Percentiles rank a stretch among this genome's conserved stretches.
phyloP scores from a whole-genome alignment of 768 basidiomycete species.

The Pluteus cervinus region DNA sequence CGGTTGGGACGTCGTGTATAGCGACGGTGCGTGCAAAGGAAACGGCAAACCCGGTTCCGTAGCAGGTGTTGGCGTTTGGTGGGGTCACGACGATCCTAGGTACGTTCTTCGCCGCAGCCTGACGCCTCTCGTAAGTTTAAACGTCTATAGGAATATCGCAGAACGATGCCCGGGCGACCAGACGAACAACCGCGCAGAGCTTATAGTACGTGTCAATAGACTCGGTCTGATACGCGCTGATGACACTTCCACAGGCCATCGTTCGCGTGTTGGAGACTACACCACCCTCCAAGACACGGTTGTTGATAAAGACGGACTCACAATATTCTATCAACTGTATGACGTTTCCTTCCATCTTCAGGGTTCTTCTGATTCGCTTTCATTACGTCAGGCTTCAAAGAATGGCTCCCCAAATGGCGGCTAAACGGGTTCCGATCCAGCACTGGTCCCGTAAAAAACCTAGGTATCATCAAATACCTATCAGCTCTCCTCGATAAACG shows the following conservation, averaged over 20 bases:
- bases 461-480: conserved; percentile 64
- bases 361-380: conserved; percentile 5
- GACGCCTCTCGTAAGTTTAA: background rate
- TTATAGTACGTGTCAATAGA: conserved; percentile 50
- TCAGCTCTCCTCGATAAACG: conserved; percentile 55
- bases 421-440: conserved; percentile 43
- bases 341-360: conserved; percentile 11
- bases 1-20: conserved; percentile 58
- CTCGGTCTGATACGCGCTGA: conserved; percentile 3
- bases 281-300: conserved; percentile 43
- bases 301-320: conserved; percentile 84
- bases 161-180: conserved; percentile 81
- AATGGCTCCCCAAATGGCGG: conserved; percentile 69
- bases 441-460: conserved; percentile 66
- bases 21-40: conserved; percentile 81
- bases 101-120: conserved; percentile 15
- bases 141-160: conserved; percentile 56
- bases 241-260: conserved; percentile 56
- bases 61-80: conserved; percentile 90
- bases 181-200: conserved; percentile 86
- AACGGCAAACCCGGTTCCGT: conserved; percentile 65
- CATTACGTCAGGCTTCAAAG: conserved; percentile 47
- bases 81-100: conserved; percentile 67
- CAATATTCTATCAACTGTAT: conserved; percentile 77
- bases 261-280: conserved; percentile 73